Conservation (phyloP, 2,329 filamentous ascomycete species). For the Ceratocystiopsis sp. region DNA sequence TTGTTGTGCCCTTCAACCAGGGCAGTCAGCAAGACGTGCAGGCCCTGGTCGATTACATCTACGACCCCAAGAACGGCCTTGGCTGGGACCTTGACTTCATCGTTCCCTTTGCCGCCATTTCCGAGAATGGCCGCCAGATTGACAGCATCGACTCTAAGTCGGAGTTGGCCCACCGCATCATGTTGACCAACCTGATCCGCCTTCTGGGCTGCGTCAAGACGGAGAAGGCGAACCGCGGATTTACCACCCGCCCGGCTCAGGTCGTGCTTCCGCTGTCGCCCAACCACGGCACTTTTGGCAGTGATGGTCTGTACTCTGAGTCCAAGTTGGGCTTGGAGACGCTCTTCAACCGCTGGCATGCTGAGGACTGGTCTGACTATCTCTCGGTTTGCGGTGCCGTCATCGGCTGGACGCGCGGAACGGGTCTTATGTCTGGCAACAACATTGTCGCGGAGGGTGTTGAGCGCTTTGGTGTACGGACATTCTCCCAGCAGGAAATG, state of each 20-base stretch:
- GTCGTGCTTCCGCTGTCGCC: slow-evolving; percentile 91
- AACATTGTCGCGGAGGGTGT: slow-evolving; percentile 91
- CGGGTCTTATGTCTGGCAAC: slow-evolving; percentile 48
- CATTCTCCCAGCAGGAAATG: slow-evolving; percentile 99
- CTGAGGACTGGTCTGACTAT: slow-evolving; percentile 93
- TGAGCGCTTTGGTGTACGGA: slow-evolving; percentile 90
- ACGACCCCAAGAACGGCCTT: slow-evolving; percentile 86
- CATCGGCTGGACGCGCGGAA: slow-evolving; percentile 98
- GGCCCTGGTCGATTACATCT: slow-evolving; percentile 87
- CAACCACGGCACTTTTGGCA: slow-evolving; percentile 97
- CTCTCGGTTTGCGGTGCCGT: slow-evolving; percentile 96
- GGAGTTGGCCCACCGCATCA: slow-evolving; percentile 94
- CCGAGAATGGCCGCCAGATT: slow-evolving; percentile 94
- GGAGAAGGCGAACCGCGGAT: slow-evolving; percentile 74
- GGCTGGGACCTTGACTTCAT: slow-evolving; percentile 97
- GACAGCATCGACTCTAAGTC: slow-evolving; percentile 94
- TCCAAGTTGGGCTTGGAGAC: slow-evolving; percentile 96
- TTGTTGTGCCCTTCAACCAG: slow-evolving; percentile 98
- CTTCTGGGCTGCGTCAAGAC: slow-evolving; percentile 80
- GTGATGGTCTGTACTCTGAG: slow-evolving; percentile 87
- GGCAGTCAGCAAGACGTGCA: slow-evolving; percentile 97
- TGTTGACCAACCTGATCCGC: slow-evolving; percentile 92
- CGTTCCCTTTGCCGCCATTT: slow-evolving; percentile 91
- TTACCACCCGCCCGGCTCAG: slow-evolving; percentile 90
- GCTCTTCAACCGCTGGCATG: slow-evolving; percentile 96